Evolutionary conservation across 164 flowering plant species (phyloP).

Genomic region (Paratinospora sagittata): DNA sequence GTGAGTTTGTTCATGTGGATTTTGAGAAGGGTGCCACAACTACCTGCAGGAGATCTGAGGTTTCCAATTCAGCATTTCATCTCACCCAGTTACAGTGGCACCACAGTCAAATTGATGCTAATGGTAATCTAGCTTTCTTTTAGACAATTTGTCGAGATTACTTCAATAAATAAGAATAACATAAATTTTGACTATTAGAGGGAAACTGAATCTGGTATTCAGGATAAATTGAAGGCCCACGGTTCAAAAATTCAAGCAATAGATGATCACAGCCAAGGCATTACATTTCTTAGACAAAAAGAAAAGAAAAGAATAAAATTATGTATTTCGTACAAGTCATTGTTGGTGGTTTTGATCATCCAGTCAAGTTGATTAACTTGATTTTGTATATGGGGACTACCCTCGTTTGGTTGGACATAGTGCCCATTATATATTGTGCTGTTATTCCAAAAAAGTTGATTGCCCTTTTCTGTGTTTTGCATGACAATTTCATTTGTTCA

Average conservation of each 20-base stretch:
- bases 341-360: neutral
- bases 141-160: neutral
- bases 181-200: neutral
- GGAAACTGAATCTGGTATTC: neutral
- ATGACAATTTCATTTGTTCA: neutral
- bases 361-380: neutral
- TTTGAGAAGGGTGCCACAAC: slow-evolving; percentile 53
- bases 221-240: neutral
- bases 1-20: slow-evolving; percentile 61
- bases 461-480: neutral
- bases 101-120: slow-evolving; percentile 57
- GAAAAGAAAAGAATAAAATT: neutral
- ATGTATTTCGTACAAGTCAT: neutral
- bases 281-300: neutral
- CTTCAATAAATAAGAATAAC: neutral
- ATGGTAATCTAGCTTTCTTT: slow-evolving; percentile 36
- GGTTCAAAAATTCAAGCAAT: neutral
- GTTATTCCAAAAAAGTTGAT: neutral
- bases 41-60: slow-evolving; percentile 60
- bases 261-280: neutral
- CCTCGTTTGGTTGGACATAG: neutral
- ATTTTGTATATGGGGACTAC: neutral
- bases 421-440: neutral
- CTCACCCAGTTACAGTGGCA: slow-evolving; percentile 88
- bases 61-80: slow-evolving; percentile 64